A percentile compares a stretch with the other conserved stretches of the same genome.
Evolutionary conservation across 352 stramenopile genomes (phyloP).

Genomic region (Phytophthora palmivora): DNA sequence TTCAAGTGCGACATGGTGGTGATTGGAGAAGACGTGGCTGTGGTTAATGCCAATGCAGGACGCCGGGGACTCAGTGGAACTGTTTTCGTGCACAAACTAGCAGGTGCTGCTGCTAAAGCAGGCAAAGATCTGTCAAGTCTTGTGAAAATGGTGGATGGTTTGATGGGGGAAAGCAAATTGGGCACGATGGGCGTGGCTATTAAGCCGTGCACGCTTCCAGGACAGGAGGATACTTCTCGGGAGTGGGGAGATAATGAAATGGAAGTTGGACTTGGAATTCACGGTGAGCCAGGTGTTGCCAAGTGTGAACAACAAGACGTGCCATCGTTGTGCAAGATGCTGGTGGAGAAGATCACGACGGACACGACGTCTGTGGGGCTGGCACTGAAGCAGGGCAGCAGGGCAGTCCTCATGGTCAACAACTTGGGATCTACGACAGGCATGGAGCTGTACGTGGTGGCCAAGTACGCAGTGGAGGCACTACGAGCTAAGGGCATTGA

Average conservation of each 20-base stretch:
- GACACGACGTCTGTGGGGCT: constrained; percentile 48
- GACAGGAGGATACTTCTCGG: constrained; percentile 72
- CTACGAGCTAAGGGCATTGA: constrained; percentile 68
- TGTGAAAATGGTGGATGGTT: constrained; percentile 65
- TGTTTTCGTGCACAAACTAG: constrained; percentile 97
- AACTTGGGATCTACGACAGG: constrained; percentile 95
- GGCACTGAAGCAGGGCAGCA: constrained; percentile 43
- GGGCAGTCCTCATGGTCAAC: constrained; percentile 94
- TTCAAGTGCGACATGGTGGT: constrained; percentile 95
- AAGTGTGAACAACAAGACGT: constrained; percentile 67
- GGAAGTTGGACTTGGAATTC: constrained; percentile 97
- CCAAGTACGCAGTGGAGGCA: constrained; percentile 76
- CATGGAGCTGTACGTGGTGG: constrained; percentile 97
- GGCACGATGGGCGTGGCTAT: constrained; percentile 96
- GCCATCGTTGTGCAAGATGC: constrained; percentile 50
- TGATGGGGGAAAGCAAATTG: constrained; percentile 73
- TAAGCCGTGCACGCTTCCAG: constrained; percentile 94
- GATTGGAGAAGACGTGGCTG: constrained; percentile 94
- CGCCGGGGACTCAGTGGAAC: constrained; percentile 96
- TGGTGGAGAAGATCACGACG: constrained; percentile 63
- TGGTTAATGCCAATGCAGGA: constrained; percentile 95
- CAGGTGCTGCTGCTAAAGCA: constrained; percentile 88
- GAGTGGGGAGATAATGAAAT: constrained; percentile 70
- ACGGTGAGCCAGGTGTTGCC: constrained; percentile 91
- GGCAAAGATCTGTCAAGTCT: constrained; percentile 83